Base-by-base conservation (phyloP, 2,329 filamentous ascomycete species). In the Talaromyces sp. region DNA sequence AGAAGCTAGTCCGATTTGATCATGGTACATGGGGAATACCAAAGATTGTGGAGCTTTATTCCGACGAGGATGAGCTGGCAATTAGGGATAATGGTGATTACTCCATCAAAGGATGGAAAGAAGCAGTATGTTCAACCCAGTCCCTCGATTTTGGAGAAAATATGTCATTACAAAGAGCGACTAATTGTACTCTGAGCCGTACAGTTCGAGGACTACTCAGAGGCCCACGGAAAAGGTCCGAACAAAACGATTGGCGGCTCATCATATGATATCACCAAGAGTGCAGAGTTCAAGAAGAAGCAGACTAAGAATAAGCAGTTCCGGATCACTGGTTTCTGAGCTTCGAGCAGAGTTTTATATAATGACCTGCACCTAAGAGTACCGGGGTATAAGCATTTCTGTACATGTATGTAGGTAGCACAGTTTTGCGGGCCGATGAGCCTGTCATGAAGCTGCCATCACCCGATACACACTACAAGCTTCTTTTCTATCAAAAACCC, bases 21-120 rank as follows among this genome's bases (percentile, higher is more conserved):
- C 6, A 62, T 11, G 45, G 59, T 39, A 61, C 59, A 19, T 61
- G 45, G 33, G 59, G 59, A 41, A 7, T 41, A 13, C n/a, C 33
- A 9, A 24, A 24, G 10, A 3, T 62, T 31, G 59, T 62, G 19
- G 60, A 62, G 13, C 19, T 41, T 16, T 52, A 57, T 57, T 57
- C 39, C 14, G 60, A 62, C 31, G 60, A 62, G 24, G 62, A 64
- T 16, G 35, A 54, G 6, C 35, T 35, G 50, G 62, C 50, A 27
- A 54, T 64, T 16, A 54, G 41, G 37, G 41, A 64, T 54, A 54
- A 19, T 39, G 56, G 54, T 54, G 56, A 64, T 35, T 64, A 64
- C 33, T 64, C 62, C 39, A 22, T 60, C 13, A 39, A 54, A 19
- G 62, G 56, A 60, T 60, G 62, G 62, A 60, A 64, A 47, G 56